Conservation (phyloP, 345 rosid species). For the Gossypium ekmanianum region DNA sequence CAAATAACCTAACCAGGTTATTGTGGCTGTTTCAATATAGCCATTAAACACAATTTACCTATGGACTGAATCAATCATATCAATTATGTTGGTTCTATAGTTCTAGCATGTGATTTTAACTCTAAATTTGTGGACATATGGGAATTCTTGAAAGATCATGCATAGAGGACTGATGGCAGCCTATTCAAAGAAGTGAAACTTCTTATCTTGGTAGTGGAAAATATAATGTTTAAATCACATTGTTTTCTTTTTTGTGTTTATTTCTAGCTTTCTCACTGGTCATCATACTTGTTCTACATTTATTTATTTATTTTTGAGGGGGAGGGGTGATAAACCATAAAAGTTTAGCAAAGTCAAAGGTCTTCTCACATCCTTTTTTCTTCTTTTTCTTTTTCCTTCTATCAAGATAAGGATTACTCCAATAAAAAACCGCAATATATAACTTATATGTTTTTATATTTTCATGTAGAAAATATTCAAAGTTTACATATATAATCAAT, state of each 20-base stretch:
- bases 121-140: too few relatives aligned
- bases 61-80: not conserved
- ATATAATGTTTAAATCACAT: not conserved
- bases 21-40: not conserved
- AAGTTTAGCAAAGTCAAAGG: too few relatives aligned
- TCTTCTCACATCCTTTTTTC: too few relatives aligned
- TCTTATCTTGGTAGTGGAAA: not conserved
- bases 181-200: not conserved
- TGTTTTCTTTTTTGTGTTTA: not conserved
- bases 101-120: not conserved
- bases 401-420: too few relatives aligned
- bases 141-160: slow-evolving; percentile 1
- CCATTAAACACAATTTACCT: not conserved
- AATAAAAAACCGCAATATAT: too few relatives aligned
- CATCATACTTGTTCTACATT: not conserved
- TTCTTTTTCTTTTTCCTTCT: too few relatives aligned
- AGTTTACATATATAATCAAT: too few relatives aligned
- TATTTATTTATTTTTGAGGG: not conserved
- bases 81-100: not conserved
- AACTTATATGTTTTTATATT: too few relatives aligned
- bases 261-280: not conserved
- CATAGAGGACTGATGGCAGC: not conserved
- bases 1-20: not conserved
- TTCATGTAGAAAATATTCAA: too few relatives aligned
- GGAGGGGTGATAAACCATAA: too few relatives aligned